Evolutionary conservation across 306 rosid species (phyloP).

Genomic region (Fragaria iinumae): DNA sequence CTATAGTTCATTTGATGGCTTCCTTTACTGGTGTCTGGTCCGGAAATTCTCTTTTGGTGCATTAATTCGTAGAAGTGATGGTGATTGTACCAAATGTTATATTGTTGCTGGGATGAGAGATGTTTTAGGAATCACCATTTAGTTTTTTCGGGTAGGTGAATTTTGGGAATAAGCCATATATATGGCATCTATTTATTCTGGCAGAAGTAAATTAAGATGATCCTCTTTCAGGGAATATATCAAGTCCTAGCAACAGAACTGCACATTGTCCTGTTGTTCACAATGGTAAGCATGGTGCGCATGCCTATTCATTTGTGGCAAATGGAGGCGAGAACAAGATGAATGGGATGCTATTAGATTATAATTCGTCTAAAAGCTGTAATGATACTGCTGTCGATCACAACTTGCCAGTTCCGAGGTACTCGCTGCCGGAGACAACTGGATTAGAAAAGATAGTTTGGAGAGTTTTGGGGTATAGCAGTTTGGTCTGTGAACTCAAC

Average conservation of each 20-base stretch:
- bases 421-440: conserved; percentile 36
- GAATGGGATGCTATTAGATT: conserved; percentile 40
- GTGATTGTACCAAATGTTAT: neutral
- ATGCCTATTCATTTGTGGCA: conserved; percentile 30
- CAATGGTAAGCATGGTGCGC: conserved; percentile 22
- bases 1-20: neutral
- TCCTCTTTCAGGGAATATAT: conserved; percentile 35
- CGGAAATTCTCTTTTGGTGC: neutral
- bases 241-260: conserved; percentile 34
- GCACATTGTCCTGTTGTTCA: conserved; percentile 26
- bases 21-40: neutral
- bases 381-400: conserved; percentile 28
- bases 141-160: neutral
- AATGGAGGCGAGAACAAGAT: conserved; percentile 31
- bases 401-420: conserved; percentile 26
- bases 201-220: conserved; percentile 1
- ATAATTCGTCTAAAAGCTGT: conserved; percentile 38
- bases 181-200: neutral
- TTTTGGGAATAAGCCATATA: conserved; percentile 1
- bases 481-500: conserved; percentile 51
- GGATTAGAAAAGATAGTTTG: conserved; percentile 46
- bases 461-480: conserved; percentile 47
- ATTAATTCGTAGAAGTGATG: neutral
- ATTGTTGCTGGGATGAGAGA: neutral
- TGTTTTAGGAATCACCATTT: neutral